Percentiles rank a stretch among this genome's conserved stretches.
Conservation (phyloP, 23 red algal genomes). For the Pyropia yezoensis region DNA sequence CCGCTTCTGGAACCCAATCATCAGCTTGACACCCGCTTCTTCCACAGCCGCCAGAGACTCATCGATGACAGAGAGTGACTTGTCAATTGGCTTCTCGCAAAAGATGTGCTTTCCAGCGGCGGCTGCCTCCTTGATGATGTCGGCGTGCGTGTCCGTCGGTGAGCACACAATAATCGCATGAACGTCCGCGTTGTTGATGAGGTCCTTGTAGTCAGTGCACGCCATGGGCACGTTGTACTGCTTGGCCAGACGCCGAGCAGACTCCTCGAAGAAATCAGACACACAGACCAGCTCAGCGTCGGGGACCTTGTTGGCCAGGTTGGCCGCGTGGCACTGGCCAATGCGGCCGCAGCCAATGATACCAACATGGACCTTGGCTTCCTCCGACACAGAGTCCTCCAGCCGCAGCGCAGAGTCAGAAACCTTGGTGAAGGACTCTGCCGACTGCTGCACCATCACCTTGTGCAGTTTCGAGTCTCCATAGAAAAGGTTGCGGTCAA, state of each 20-base stretch:
- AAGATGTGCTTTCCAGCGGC: slow-evolving; percentile 92
- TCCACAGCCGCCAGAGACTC: slow-evolving; percentile 27
- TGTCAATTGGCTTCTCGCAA: slow-evolving; percentile 96
- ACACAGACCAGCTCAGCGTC: slow-evolving; percentile 58
- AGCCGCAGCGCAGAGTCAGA: slow-evolving; percentile 37
- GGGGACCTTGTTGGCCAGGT: slow-evolving; percentile 62
- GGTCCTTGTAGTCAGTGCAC: slow-evolving; percentile 68
- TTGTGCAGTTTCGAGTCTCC: not conserved
- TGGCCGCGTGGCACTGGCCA: slow-evolving; percentile 63
- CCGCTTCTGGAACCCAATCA: slow-evolving; percentile 89
- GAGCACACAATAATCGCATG: slow-evolving; percentile 94
- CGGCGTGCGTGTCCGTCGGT: slow-evolving; percentile 88
- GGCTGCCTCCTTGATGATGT: slow-evolving; percentile 80
- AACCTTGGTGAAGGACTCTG: slow-evolving; percentile 21
- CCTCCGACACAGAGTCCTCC: slow-evolving; percentile 23
- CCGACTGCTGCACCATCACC: slow-evolving; percentile 11
- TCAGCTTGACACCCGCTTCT: slow-evolving; percentile 52
- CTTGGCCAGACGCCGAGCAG: slow-evolving; percentile 52
- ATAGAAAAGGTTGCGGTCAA: no score
- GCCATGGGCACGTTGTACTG: slow-evolving; percentile 75
- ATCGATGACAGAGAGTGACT: slow-evolving; percentile 61
- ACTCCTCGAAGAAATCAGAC: slow-evolving; percentile 70
- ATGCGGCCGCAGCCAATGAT: slow-evolving; percentile 95
- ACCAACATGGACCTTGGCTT: slow-evolving; percentile 52
- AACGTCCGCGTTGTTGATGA: slow-evolving; percentile 67